Base-by-base conservation (phyloP, 495 filamentous ascomycete species). In the Penicillium lagena region DNA sequence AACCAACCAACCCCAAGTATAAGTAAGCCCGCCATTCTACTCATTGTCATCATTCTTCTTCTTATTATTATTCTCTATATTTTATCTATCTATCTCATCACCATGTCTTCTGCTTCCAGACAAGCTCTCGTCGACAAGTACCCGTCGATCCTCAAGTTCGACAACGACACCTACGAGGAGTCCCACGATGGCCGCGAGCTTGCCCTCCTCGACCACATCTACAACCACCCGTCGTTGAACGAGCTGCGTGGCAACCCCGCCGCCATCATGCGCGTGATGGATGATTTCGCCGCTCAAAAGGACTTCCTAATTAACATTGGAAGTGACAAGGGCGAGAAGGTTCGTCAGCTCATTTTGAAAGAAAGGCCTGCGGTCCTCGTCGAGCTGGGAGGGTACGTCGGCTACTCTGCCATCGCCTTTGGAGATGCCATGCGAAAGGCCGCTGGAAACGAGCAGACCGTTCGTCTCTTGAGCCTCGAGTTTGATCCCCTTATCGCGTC, bases 381-480 rank as follows among this genome's bases (percentile, higher is more conserved):
- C 29, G 86, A 90, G 60, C 67, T 89, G 10, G 86, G 86, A 32
- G 81, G 81, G 12, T 90, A 88, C 56, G 63, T 87, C 34, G 86
- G 86, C 15, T 88, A 86, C 64, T 85, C 81, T 0, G 76, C 78
- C 33, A 73, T 87, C 39, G 60, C 81, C 7, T 86, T 86, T 43
- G 80, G 71, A 28, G 62, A 70, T n/a, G 75, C 79, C 7, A 43
- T 85, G 2, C 63, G 67, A 15, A 53, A 67, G 11, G 66, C 64
- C 12, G 75, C 76, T 34, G 77, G 78, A 8, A 59, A 62, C 39
- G 48, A 58, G 22, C 85, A 81, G 51, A 22, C 2, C 4, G 22
- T 22, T 22, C 22, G 22, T 22, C 22, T 22, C 22, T 75, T 65
- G 52, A 79, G 74, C 50, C 58, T 86, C 4, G 83, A 87, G 51